A percentile compares a stretch with the other conserved stretches of the same genome.
phyloP scores from a whole-genome alignment of 2,329 filamentous ascomycete species.

The Trichoderma sp. region DNA sequence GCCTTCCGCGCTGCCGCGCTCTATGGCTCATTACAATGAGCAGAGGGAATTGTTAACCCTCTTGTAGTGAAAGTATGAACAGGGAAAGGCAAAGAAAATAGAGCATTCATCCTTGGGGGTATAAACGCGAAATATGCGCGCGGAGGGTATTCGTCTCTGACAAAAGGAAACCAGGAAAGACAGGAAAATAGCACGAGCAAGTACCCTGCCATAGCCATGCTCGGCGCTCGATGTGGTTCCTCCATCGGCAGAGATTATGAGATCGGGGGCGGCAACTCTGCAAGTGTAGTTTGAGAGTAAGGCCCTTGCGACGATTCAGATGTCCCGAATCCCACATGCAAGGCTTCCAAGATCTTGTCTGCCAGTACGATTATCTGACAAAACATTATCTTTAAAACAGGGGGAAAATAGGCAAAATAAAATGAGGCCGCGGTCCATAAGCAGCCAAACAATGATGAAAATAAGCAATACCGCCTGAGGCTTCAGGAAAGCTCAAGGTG shows the following conservation, averaged over 20 bases:
- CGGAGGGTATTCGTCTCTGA: slow-evolving; percentile 12
- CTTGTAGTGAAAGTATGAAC: slow-evolving; percentile 24
- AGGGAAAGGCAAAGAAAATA: slow-evolving; percentile 18
- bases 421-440: neutral
- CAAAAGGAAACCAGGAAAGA: slow-evolving; percentile 14
- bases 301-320: neutral
- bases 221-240: slow-evolving; percentile 26
- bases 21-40: slow-evolving; percentile 22
- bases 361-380: neutral
- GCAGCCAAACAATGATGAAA: neutral
- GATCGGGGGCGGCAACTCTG: neutral
- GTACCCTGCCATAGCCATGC: slow-evolving; percentile 23
- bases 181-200: slow-evolving; percentile 19
- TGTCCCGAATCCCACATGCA: neutral
- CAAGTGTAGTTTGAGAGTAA: neutral
- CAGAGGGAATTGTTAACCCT: slow-evolving; percentile 6
- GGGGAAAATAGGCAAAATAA: neutral
- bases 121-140: slow-evolving; percentile 23
- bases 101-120: slow-evolving; percentile 27
- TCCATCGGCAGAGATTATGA: slow-evolving; percentile 10
- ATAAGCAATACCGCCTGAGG: slow-evolving; percentile 12
- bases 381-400: neutral
- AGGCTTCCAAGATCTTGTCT: neutral
- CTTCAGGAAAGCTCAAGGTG: neutral
- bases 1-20: slow-evolving; percentile 17